Base-by-base conservation (phyloP, 2,329 filamentous ascomycete species). In the Hymenoscyphus linearis region DNA sequence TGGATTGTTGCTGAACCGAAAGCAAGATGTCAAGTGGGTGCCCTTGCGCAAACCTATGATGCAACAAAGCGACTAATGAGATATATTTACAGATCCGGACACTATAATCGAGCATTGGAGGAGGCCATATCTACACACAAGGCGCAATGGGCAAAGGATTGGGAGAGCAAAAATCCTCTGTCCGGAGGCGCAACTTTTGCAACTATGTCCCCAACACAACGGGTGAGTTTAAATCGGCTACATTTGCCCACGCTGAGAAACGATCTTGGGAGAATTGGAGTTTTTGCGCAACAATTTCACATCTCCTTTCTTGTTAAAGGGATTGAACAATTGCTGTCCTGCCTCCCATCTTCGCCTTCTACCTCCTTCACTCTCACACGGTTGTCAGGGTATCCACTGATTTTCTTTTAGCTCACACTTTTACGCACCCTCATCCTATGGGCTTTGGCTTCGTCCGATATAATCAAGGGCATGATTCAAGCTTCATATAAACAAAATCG, bases 11-110 rank as follows among this genome's bases (percentile, higher is more conserved):
- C 81, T 99, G 71, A 99, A 99, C 76, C 88, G 95, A 75, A 98
- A 99, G 81, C 96, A 99, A 75, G 93, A 96, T 77, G 90, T 98
- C 74, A 96, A 99, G 95, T 98, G 85, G 76, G 91, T 79, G 67
- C 47, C 31, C 37, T 61, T 47, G 36, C 27, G 55, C 55, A 54
- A 47, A 54, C 35, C 31, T 14, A 31, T 27, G 35, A 55, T 55
- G 26, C 13, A 34, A 50, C 26, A 37, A 18, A 12, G 31, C 34
- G 25, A 66, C 67, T 65, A 59, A 66, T 50, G 53, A 57, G 70
- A 67, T 63, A 58, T 61, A 68, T 57, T 53, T 59, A 68, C 70
- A 99, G 95, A 76, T 86, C 90, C 69, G 93, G 91, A 57, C 95
- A 99, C 75, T 96, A 97, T 75, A 88, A 89, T 70, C 88, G 95